phyloP scores from a whole-genome alignment of 805 yeast species.

The Pichia eremophila region DNA sequence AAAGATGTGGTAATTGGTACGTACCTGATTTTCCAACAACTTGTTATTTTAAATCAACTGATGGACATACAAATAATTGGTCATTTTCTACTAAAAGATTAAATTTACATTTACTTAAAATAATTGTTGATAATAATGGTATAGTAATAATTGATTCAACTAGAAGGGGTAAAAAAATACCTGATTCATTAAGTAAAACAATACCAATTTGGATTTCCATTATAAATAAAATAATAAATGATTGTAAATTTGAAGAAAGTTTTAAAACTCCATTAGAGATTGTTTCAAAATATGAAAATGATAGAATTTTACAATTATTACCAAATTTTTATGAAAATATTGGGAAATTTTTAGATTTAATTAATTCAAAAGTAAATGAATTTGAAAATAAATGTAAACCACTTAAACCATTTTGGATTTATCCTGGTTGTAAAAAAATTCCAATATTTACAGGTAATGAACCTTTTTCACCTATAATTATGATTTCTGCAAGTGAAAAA shows the following conservation, averaged over 20 bases:
- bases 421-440: constrained; percentile 36
- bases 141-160: constrained; percentile 72
- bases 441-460: constrained; percentile 1
- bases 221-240: constrained; percentile 43
- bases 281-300: constrained; percentile 49
- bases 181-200: constrained; percentile 82
- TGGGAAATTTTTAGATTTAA: constrained; percentile 5
- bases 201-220: constrained; percentile 91
- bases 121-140: constrained; percentile 36
- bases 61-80: constrained; percentile 84
- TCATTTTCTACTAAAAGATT: constrained; percentile 62
- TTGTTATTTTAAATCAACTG: constrained; percentile 82
- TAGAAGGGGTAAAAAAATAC: constrained; percentile 72
- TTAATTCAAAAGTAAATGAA: constrained; percentile 12
- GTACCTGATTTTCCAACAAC: constrained; percentile 31
- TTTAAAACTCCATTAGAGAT: constrained; percentile 36
- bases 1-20: constrained; percentile 86
- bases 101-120: constrained; percentile 59
- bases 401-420: constrained; percentile 52
- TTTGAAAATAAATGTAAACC: no score
- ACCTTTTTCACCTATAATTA: constrained; percentile 33
- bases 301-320: constrained; percentile 38
- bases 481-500: constrained; percentile 52
- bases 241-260: constrained; percentile 3
- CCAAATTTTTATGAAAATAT: constrained; percentile 21